Evolutionary conservation across 2,329 filamentous ascomycete genomes (phyloP).

Genomic region (Fusarium coicis): DNA sequence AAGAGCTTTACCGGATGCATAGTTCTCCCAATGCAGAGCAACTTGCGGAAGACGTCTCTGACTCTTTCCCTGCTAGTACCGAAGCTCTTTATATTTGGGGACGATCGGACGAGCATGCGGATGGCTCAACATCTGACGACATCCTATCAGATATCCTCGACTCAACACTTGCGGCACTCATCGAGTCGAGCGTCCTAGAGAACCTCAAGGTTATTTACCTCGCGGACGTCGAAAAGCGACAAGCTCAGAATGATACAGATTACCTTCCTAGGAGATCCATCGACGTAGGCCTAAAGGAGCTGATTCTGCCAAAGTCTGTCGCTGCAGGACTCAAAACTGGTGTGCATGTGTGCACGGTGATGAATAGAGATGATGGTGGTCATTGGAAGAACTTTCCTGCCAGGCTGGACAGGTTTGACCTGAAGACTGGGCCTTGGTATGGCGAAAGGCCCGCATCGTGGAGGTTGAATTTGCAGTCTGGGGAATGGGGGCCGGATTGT

Average conservation of each 20-base stretch:
- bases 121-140: accelerated
- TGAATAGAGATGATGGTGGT: slow-evolving; percentile 16
- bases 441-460: slow-evolving; percentile 20
- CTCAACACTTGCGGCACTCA: neutral
- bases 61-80: neutral
- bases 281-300: neutral
- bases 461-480: slow-evolving; percentile 7
- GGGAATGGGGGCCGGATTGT: slow-evolving; percentile 26
- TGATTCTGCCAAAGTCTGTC: slow-evolving; percentile 4
- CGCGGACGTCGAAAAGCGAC: slow-evolving; percentile 2
- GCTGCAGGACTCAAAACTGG: slow-evolving; percentile 9
- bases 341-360: slow-evolving; percentile 22
- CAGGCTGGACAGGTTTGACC: slow-evolving; percentile 21
- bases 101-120: accelerated
- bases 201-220: slow-evolving; percentile 26
- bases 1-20: neutral
- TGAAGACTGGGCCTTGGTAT: slow-evolving; percentile 15
- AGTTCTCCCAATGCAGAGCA: neutral
- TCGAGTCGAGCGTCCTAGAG: neutral
- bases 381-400: slow-evolving; percentile 28
- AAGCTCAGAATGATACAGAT: accelerated
- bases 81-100: slow-evolving; percentile 26
- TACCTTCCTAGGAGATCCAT: accelerated
- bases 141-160: neutral
- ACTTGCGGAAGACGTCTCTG: neutral